These are phyloP conservation scores for Linum usitatissimum DNA, from an alignment of 345 rosid species.

Conservation along the genomic window DNA sequence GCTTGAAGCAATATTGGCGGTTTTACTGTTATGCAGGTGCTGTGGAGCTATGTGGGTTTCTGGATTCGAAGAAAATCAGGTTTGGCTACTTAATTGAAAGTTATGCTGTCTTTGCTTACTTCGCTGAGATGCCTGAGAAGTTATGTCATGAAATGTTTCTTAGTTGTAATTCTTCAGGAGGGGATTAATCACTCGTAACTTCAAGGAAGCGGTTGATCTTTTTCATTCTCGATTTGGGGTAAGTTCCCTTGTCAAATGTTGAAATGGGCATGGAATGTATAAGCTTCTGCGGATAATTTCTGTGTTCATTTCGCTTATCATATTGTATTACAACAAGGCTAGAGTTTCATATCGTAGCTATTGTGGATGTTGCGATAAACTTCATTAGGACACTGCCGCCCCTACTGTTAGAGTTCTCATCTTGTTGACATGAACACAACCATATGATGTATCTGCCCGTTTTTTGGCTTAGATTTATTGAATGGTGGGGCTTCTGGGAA, in stretches of 20 bases:
- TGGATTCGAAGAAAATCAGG: constrained; percentile 82
- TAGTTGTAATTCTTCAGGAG: constrained; percentile 36
- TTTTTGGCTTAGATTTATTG: no score
- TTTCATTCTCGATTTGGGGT: constrained; percentile 82
- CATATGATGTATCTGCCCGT: no score
- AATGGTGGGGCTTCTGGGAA: no score
- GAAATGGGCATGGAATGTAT: not conserved
- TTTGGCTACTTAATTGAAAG: constrained; percentile 10
- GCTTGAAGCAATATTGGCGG: not conserved
- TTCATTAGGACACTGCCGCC: no score
- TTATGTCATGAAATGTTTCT: not conserved
- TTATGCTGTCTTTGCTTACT: constrained; percentile 10
- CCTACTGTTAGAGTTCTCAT: no score
- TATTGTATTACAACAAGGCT: not conserved
- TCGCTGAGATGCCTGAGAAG: not conserved
- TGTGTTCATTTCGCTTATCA: no score
- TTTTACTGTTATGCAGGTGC: constrained; percentile 42
- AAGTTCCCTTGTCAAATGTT: constrained; percentile 8
- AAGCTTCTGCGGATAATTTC: no score
- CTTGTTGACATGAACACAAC: no score
- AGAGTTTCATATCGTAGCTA: not conserved
- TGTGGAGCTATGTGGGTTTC: constrained; percentile 67
- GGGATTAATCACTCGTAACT: constrained; percentile 85
- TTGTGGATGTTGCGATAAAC: no score
- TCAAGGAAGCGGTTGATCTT: constrained; percentile 68